These are phyloP conservation scores for Hypomyces perniciosus DNA, from an alignment of 2,329 filamentous ascomycete genomes.

Conservation along the genomic window DNA sequence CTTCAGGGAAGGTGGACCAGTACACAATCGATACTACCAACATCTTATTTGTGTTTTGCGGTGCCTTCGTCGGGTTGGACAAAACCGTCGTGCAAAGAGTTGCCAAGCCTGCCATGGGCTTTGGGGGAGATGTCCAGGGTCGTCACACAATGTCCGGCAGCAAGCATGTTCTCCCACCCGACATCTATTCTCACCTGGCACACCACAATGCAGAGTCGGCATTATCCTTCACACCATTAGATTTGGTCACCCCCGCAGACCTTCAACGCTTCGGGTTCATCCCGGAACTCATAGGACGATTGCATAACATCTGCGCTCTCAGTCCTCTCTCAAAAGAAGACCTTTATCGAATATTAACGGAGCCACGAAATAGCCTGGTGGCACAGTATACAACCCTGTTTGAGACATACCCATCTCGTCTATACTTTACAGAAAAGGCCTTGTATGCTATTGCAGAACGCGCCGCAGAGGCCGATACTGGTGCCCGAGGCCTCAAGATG, in stretches of 20 bases:
- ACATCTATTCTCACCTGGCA: slow-evolving; percentile 51
- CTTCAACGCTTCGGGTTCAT: slow-evolving; percentile 86
- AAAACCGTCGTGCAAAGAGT: slow-evolving; percentile 84
- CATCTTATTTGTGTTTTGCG: slow-evolving; percentile 94
- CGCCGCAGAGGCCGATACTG: slow-evolving; percentile 59
- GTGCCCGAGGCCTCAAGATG: slow-evolving; percentile 71
- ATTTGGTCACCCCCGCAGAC: slow-evolving; percentile 68
- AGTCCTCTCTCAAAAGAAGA: slow-evolving; percentile 62
- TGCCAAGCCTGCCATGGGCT: slow-evolving; percentile 79
- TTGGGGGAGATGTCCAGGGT: slow-evolving; percentile 74
- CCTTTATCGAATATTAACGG: slow-evolving; percentile 82
- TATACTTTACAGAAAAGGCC: slow-evolving; percentile 77
- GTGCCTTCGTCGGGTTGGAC: slow-evolving; percentile 88
- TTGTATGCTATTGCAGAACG: slow-evolving; percentile 72
- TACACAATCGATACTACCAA: slow-evolving; percentile 86
- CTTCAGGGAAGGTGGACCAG: slow-evolving; percentile 51
- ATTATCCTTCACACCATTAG: slow-evolving; percentile 51
- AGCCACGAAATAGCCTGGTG: slow-evolving; percentile 82
- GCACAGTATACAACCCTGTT: slow-evolving; percentile 88
- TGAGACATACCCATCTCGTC: slow-evolving; percentile 67
- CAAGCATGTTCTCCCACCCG: slow-evolving; percentile 58
- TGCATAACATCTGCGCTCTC: slow-evolving; percentile 84
- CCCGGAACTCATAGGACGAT: slow-evolving; percentile 89
- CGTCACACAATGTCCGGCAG: slow-evolving; percentile 41
- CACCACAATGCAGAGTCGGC: slow-evolving; percentile 39